These are phyloP conservation scores for Flaveria bidentis DNA, from an alignment of 129 eudicot genomes.

Conservation along the genomic window DNA sequence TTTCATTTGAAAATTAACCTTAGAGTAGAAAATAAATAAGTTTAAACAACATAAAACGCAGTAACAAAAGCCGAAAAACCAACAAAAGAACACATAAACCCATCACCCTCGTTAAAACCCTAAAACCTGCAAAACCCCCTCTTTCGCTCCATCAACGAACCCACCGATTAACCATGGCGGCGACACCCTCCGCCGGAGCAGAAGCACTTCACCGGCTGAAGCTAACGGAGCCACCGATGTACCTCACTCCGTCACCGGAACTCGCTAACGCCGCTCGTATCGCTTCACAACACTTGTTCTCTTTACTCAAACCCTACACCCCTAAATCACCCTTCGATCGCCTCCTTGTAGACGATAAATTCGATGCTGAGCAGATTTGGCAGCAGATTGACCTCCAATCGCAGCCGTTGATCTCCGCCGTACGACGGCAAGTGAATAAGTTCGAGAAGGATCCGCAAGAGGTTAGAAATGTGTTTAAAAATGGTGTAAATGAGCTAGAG, in stretches of 20 bases:
- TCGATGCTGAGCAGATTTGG: conserved; percentile 95
- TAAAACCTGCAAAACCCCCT: too few species aligned
- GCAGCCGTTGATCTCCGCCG: conserved; percentile 55
- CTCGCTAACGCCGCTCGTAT: conserved; percentile 63
- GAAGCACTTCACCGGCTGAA: conserved; percentile 72
- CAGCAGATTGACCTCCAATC: conserved; percentile 90
- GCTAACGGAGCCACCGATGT: conserved; percentile 64
- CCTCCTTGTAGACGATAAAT: conserved; percentile 59
- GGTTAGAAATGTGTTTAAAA: conserved; percentile 31
- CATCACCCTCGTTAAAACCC: too few species aligned
- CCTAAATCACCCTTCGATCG: conserved; percentile 67
- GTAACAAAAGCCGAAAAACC: too few species aligned
- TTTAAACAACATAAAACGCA: too few species aligned
- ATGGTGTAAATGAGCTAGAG: conserved; percentile 7
- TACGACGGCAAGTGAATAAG: conserved; percentile 53
- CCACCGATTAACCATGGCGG: conserved; percentile 21
- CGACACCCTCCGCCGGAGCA: conserved; percentile 40
- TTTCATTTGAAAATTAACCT: too few species aligned
- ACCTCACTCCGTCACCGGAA: conserved; percentile 58
- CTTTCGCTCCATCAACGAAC: too few species aligned
- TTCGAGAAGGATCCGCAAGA: conserved; percentile 63
- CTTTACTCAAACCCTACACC: conserved; percentile 57
- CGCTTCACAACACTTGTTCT: conserved; percentile 61
- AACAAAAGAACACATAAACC: too few species aligned
- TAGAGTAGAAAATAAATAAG: too few species aligned